Evolutionary conservation across 495 filamentous ascomycete species (phyloP).

Genomic region (Xylaria palmicola): DNA sequence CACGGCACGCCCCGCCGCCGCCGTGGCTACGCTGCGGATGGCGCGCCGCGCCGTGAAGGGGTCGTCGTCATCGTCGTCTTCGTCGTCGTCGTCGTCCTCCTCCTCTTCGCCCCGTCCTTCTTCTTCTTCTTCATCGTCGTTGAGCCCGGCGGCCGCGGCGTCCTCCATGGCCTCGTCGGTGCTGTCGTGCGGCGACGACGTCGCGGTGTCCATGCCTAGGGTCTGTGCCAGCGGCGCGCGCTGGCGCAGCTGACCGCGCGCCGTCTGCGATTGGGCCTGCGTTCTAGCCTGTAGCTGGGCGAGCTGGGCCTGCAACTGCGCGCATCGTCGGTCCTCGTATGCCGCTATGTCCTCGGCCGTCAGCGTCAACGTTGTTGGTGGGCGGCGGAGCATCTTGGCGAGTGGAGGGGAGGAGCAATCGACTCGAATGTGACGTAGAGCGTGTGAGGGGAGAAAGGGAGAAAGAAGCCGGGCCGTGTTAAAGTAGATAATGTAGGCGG

Average conservation of each 20-base stretch:
- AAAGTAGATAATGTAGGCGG: too few species aligned
- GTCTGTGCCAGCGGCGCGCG: conserved; percentile 5
- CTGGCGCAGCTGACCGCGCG: not conserved
- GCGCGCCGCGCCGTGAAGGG: conserved; percentile 25
- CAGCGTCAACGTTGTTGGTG: conserved; percentile 73
- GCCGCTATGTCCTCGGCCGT: conserved; percentile 74
- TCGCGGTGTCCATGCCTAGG: conserved; percentile 27
- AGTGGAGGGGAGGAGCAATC: not conserved
- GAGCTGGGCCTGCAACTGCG: conserved; percentile 23
- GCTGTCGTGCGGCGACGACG: conserved; percentile 17
- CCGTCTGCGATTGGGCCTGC: conserved; percentile 11
- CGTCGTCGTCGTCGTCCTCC: not conserved
- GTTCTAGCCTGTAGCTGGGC: conserved; percentile 28
- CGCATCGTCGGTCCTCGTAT: conserved; percentile 63
- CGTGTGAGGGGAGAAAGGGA: not conserved
- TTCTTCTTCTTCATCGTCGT: conserved; percentile 4
- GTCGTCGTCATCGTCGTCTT: conserved; percentile 28
- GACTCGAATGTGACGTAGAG: not conserved
- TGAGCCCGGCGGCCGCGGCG: not conserved
- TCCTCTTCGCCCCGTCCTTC: not conserved
- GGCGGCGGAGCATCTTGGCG: conserved; percentile 70
- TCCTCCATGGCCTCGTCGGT: conserved; percentile 27
- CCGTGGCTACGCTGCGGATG: conserved; percentile 16
- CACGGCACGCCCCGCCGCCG: conserved; percentile 4
- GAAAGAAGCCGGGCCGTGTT: too few species aligned